A percentile compares a stretch with the other conserved stretches of the same genome.
Evolutionary conservation across 2,329 filamentous ascomycete species (phyloP).

Genomic region (Polychaeton citri): DNA sequence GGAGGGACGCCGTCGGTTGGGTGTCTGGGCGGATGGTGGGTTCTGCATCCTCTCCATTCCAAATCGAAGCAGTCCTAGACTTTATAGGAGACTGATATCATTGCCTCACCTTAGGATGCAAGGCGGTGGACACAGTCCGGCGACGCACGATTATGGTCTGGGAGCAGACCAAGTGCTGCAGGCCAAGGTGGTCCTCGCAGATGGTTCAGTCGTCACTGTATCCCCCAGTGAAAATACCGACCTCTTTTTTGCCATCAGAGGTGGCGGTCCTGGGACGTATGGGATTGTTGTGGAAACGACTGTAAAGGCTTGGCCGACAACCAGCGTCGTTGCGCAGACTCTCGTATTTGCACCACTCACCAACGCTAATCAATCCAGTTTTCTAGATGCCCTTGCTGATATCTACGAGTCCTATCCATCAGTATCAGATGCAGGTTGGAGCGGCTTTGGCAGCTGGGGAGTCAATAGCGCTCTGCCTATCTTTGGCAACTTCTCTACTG

Average conservation of each 20-base stretch:
- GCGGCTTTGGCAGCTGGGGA: no score
- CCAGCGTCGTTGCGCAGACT: no score
- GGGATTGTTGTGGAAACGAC: conserved; percentile 5
- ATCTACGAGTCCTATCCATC: no score
- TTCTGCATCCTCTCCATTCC: no score
- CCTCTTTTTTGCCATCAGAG: conserved; percentile 10
- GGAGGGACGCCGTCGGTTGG: conserved; percentile 10
- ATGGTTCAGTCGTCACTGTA: conserved; percentile 5
- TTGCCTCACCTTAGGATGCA: no score
- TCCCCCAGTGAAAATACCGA: conserved; percentile 7
- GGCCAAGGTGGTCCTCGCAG: conserved; percentile 3
- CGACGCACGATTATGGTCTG: conserved; percentile 5
- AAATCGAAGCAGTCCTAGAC: conserved; percentile 7
- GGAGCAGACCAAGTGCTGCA: conserved; percentile 8
- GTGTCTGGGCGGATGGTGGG: conserved; percentile 6
- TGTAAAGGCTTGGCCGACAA: no score
- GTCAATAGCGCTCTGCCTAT: no score
- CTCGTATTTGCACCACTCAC: no score
- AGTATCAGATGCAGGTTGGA: no score
- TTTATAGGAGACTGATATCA: conserved; percentile 7
- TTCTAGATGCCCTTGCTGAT: no score
- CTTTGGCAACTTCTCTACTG: no score
- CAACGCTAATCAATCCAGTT: no score
- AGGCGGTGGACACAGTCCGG: conserved; percentile 7
- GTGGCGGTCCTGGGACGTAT: conserved; percentile 5